Evolutionary conservation across 306 rosid species (phyloP).

Genomic region (Medicago lupulina): DNA sequence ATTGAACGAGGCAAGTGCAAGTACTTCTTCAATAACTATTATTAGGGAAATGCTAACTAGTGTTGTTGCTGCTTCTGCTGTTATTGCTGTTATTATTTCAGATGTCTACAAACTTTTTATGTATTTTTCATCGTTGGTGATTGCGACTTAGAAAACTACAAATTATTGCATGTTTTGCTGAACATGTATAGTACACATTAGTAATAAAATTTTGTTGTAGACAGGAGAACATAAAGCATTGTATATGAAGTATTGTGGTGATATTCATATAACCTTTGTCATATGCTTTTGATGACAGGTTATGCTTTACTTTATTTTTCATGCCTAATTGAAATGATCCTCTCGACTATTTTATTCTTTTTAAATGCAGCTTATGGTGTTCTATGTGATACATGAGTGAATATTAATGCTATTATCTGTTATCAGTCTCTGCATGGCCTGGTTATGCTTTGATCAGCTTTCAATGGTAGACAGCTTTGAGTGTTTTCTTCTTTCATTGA

Average conservation of each 20-base stretch:
- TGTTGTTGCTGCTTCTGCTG: no score
- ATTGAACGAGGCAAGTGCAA: conserved; percentile 62
- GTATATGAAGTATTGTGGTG: not conserved
- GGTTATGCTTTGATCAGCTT: not conserved
- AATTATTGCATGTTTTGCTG: not conserved
- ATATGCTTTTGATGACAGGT: not conserved
- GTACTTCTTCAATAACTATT: no score
- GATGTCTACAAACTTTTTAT: no score
- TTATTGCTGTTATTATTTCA: no score
- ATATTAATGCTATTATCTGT: conserved; percentile 16
- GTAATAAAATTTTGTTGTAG: not conserved
- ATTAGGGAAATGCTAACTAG: no score
- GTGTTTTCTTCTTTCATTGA: no score
- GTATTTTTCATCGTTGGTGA: no score
- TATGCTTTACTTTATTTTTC: conserved; percentile 27
- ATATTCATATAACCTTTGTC: conserved; percentile 8
- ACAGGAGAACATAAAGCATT: conserved; percentile 7
- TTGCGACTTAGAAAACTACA: no score
- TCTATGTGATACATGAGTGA: not conserved
- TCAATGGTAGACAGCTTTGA: no score
- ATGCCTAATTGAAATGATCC: conserved; percentile 6
- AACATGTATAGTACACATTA: not conserved
- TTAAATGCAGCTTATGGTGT: conserved; percentile 20
- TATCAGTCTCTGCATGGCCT: conserved; percentile 24
- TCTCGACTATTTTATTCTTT: not conserved